These are phyloP conservation scores for Daucus carota DNA, from an alignment of 129 eudicot genomes.

Conservation along the genomic window DH1_v3.0 NC_030388.2:25478501-25479000, in stretches of 20 bases:
- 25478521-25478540: not conserved
- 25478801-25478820: constrained; percentile 49
- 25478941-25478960: constrained; percentile 58
- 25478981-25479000: constrained; percentile 59
- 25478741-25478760: constrained; percentile 63
- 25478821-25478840: constrained; percentile 48
- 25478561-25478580: constrained; percentile 38
- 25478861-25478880: not conserved
- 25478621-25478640: not conserved
- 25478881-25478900: constrained; percentile 42
- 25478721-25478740: constrained; percentile 45
- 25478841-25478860: constrained; percentile 40
- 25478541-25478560: constrained; percentile 18
- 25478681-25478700: constrained; percentile 23
- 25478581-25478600: constrained; percentile 47
- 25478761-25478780: constrained; percentile 41
- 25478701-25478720: constrained; percentile 27
- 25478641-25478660: constrained; percentile 19
- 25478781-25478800: constrained; percentile 48
- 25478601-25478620: constrained; percentile 17
- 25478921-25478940: constrained; percentile 60
- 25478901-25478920: constrained; percentile 42
- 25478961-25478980: constrained; percentile 74
- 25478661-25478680: constrained; percentile 48
- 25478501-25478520: not conserved